Evolutionary conservation across 805 yeast genomes (phyloP).

Genomic region (Scheffersomyces amazonensis): DNA sequence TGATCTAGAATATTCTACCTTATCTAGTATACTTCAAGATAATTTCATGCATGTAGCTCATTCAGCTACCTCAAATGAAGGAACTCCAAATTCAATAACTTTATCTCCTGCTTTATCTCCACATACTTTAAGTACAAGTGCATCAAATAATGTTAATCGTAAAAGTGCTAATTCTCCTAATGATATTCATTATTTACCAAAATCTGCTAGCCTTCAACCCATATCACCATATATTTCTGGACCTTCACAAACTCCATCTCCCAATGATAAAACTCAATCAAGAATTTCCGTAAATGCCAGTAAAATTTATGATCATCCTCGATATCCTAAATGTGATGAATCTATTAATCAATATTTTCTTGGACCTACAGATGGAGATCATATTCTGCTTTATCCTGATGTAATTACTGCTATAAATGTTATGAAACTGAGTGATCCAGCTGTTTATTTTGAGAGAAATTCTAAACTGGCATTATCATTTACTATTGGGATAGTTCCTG

Average conservation of each 20-base stretch:
- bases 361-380: constrained; percentile 47
- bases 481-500: constrained; percentile 43
- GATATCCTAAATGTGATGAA: constrained; percentile 49
- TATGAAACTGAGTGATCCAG: constrained; percentile 39
- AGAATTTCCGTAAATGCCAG: constrained; percentile 1
- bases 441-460: constrained; percentile 33
- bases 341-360: constrained; percentile 66
- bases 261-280: constrained; percentile 5
- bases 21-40: constrained; percentile 62
- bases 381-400: constrained; percentile 54
- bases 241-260: constrained; percentile 14
- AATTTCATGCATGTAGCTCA: constrained; percentile 25
- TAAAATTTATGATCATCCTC: constrained; percentile 14
- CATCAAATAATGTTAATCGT: not conserved
- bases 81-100: constrained; percentile 34
- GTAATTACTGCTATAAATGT: constrained; percentile 45
- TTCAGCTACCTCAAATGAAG: constrained; percentile 30
- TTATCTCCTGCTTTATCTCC: constrained; percentile 39
- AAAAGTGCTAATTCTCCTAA: not conserved
- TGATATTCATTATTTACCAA: not conserved
- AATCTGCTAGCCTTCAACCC: not conserved
- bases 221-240: constrained; percentile 6
- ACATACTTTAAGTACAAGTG: constrained; percentile 12
- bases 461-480: constrained; percentile 45
- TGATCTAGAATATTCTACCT: constrained; percentile 65